A percentile compares a stretch with the other conserved stretches of the same genome.
Conservation (phyloP, 2,329 filamentous ascomycete genomes). For the Xylariaceae sp. region DNA sequence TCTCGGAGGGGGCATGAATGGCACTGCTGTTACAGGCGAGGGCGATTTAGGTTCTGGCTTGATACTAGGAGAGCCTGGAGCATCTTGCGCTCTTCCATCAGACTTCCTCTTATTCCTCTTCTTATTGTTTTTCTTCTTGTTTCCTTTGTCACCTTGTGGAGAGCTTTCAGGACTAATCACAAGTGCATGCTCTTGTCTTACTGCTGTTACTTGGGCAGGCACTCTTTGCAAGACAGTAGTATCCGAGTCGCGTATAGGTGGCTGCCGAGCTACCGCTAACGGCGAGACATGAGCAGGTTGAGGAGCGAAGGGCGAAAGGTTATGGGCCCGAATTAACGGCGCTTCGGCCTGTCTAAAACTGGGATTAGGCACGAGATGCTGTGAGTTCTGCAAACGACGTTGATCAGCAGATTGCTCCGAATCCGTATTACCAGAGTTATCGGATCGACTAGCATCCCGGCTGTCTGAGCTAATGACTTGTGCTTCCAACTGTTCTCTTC, state of each 20-base stretch:
- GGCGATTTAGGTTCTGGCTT: slow-evolving; percentile 70
- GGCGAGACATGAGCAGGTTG: slow-evolving; percentile 74
- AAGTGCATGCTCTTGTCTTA: slow-evolving; percentile 56
- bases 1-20: slow-evolving; percentile 62
- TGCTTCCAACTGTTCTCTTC: slow-evolving; percentile 33
- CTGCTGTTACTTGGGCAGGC: slow-evolving; percentile 61
- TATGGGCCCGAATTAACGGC: slow-evolving; percentile 73
- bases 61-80: slow-evolving; percentile 59
- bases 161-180: slow-evolving; percentile 67
- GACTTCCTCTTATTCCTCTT: slow-evolving; percentile 58
- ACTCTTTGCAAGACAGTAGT: slow-evolving; percentile 46
- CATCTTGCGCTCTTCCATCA: slow-evolving; percentile 55
- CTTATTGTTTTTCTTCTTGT: slow-evolving; percentile 62
- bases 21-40: slow-evolving; percentile 60
- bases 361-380: slow-evolving; percentile 46
- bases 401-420: slow-evolving; percentile 45
- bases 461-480: slow-evolving; percentile 47
- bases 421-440: slow-evolving; percentile 47
- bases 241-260: slow-evolving; percentile 41
- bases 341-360: slow-evolving; percentile 54
- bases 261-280: slow-evolving; percentile 53
- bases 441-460: slow-evolving; percentile 50
- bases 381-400: slow-evolving; percentile 42
- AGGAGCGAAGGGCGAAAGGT: slow-evolving; percentile 74
- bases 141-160: slow-evolving; percentile 55